Evolutionary conservation across 2,329 filamentous ascomycete genomes (phyloP).

Genomic region (Anthostomella pinea): DNA sequence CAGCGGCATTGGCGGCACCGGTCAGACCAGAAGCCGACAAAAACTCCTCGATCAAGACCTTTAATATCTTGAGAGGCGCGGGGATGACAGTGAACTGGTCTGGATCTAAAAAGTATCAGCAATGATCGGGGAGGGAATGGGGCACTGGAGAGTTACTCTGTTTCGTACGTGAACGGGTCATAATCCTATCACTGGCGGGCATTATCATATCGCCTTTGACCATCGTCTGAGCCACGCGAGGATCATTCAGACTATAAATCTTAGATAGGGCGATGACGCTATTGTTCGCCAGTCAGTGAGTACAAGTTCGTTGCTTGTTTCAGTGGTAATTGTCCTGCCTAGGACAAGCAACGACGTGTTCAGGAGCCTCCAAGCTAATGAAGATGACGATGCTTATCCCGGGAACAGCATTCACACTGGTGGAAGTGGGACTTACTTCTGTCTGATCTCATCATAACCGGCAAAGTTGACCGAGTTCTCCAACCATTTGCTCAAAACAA

Average conservation of each 20-base stretch:
- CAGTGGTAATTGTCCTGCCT: no score
- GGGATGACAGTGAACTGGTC: constrained; percentile 86
- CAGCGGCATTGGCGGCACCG: constrained; percentile 58
- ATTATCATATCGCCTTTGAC: constrained; percentile 93
- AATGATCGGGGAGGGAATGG: constrained; percentile 11
- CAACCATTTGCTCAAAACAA: constrained; percentile 92
- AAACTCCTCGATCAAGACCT: constrained; percentile 91
- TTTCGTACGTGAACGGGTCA: constrained; percentile 88
- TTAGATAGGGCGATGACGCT: constrained; percentile 92
- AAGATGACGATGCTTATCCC: no score
- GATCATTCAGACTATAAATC: constrained; percentile 82
- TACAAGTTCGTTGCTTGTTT: no score
- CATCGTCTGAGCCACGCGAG: constrained; percentile 71
- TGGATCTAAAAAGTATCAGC: constrained; percentile 57
- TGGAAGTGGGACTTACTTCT: constrained; percentile 71
- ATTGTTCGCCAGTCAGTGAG: constrained; percentile 29
- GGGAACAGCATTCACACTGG: no score
- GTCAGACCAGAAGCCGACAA: constrained; percentile 71
- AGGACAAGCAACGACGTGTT: no score
- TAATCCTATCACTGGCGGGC: constrained; percentile 75
- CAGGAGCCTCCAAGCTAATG: no score
- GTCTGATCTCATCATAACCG: constrained; percentile 95
- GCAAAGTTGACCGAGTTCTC: constrained; percentile 97
- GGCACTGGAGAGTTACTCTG: constrained; percentile 55
- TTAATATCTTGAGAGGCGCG: constrained; percentile 90